Evolutionary conservation across 257 asterid species (phyloP).

Genomic region (Fraxinus americana): DNA sequence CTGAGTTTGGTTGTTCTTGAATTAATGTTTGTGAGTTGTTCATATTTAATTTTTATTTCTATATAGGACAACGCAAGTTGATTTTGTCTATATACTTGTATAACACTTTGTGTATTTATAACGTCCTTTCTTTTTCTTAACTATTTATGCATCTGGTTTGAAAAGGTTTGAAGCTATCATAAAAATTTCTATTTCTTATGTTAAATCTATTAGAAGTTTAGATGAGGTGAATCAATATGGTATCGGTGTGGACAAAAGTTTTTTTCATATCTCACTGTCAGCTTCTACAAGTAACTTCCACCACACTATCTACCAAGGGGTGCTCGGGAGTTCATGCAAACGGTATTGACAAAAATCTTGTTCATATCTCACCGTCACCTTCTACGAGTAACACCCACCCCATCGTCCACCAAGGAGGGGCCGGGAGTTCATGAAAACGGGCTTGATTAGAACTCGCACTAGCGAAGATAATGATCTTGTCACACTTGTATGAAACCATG

Average conservation of each 20-base stretch:
- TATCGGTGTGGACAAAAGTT: neutral
- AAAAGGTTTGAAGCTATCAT: neutral
- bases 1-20: slow-evolving; percentile 42
- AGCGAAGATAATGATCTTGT: slow-evolving; percentile 40
- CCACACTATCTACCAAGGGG: neutral
- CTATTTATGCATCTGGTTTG: neutral
- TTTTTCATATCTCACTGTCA: neutral
- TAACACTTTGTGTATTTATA: slow-evolving; percentile 2
- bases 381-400: neutral
- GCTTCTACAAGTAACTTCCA: neutral
- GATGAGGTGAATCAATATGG: neutral
- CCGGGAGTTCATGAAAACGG: neutral
- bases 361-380: neutral
- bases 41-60: slow-evolving; percentile 30
- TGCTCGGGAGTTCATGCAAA: neutral
- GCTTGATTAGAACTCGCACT: slow-evolving; percentile 35
- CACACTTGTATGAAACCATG: slow-evolving; percentile 57
- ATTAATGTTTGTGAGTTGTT: slow-evolving; percentile 38
- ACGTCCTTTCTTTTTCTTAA: slow-evolving; percentile 15
- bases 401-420: neutral
- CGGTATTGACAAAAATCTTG: too few species aligned
- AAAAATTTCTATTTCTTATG: neutral
- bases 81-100: slow-evolving; percentile 6
- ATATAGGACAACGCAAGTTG: slow-evolving; percentile 17
- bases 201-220: neutral